A percentile compares a stretch with the other conserved stretches of the same genome.
phyloP scores from a whole-genome alignment of 129 eudicot genomes.

The Ambrosia trifida region DNA sequence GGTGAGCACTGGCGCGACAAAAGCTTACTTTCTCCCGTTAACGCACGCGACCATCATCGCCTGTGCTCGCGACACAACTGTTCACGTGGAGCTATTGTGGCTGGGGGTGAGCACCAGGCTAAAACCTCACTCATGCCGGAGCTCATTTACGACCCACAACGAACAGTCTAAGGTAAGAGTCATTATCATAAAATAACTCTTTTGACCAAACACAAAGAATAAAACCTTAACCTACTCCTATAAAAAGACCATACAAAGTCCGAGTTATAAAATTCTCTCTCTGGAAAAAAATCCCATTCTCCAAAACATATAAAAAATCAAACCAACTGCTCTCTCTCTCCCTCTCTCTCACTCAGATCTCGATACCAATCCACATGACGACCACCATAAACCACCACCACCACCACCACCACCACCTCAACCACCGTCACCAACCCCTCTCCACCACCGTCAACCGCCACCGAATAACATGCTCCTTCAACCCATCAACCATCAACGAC shows the following conservation, averaged over 20 bases:
- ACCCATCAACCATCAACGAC: slow-evolving; percentile 28
- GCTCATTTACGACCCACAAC: no score
- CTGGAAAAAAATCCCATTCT: neutral
- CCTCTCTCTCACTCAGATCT: neutral
- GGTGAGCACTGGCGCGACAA: no score
- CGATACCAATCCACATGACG: neutral
- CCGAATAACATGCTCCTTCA: slow-evolving; percentile 25
- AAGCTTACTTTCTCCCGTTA: no score
- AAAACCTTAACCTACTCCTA: no score
- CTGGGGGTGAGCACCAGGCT: no score
- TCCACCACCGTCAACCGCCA: slow-evolving; percentile 16
- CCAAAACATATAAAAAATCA: neutral
- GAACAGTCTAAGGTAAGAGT: no score
- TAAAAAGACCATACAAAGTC: neutral
- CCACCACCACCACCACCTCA: slow-evolving; percentile 35
- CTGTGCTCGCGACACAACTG: no score
- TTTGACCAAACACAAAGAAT: no score
- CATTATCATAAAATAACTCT: no score
- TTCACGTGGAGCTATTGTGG: no score
- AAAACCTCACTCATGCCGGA: no score
- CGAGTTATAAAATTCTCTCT: neutral
- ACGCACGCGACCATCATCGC: no score
- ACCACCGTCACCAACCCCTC: slow-evolving; percentile 33
- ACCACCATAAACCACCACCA: slow-evolving; percentile 35
- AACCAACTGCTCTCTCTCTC: neutral